Percentiles rank a stretch among this genome's conserved stretches.
Evolutionary conservation across 495 filamentous ascomycete genomes (phyloP).

Genomic region (Podospora conica): DNA sequence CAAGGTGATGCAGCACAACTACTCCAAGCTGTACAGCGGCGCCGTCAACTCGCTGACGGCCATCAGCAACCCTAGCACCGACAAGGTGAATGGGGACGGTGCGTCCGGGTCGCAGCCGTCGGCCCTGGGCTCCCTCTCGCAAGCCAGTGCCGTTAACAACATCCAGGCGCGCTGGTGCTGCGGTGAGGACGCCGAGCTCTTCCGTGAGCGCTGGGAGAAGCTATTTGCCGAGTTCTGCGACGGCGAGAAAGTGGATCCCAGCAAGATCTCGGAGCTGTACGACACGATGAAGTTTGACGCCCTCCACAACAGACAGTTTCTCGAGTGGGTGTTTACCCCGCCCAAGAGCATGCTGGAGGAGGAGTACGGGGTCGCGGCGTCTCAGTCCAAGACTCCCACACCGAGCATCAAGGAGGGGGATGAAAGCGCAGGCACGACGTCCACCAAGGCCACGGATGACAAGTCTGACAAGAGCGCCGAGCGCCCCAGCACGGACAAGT

Average conservation of each 20-base stretch:
- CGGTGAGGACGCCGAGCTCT: constrained; percentile 88
- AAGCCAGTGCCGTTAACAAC: constrained; percentile 51
- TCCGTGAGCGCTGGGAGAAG: constrained; percentile 98
- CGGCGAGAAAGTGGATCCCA: constrained; percentile 93
- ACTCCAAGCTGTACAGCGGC: constrained; percentile 61
- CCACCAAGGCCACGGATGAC: neutral
- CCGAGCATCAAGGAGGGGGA: constrained; percentile 27
- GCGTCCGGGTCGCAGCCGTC: constrained; percentile 26
- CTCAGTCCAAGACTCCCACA: constrained; percentile 32
- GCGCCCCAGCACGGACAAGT: constrained; percentile 27
- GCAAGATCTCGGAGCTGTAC: constrained; percentile 95
- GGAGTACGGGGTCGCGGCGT: constrained; percentile 41
- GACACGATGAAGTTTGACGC: constrained; percentile 99
- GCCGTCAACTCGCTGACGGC: constrained; percentile 54
- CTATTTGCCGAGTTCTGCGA: constrained; percentile 95
- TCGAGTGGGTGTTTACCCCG: constrained; percentile 98
- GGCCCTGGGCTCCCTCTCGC: constrained; percentile 42
- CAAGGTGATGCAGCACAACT: constrained; percentile 88
- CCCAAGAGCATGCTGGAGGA: constrained; percentile 61
- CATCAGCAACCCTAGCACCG: constrained; percentile 40
- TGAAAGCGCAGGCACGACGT: constrained; percentile 16
- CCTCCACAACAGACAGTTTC: constrained; percentile 87
- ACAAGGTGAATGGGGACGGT: constrained; percentile 33
- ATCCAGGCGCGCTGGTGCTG: constrained; percentile 95
- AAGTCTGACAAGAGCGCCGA: constrained; percentile 9